Evolutionary conservation across 495 filamentous ascomycete species (phyloP), one percentile per base, ranked within the genome.

Genomic region (Penicillium canescens): DNA sequence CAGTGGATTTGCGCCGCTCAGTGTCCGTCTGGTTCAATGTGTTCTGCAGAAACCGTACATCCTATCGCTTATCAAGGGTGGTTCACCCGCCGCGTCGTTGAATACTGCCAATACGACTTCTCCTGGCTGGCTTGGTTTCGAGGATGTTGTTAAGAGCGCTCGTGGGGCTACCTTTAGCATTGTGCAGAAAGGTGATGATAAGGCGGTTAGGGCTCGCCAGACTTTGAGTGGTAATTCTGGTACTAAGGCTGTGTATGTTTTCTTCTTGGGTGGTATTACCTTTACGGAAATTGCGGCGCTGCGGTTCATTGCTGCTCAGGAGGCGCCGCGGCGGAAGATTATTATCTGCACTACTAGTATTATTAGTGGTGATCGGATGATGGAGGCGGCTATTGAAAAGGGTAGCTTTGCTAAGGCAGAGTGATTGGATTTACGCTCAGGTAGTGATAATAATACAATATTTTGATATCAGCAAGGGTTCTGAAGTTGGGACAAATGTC

Each of bases 241-340:
- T 45, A 86, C 86, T 65, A 96, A 91, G 72, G 89, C 87, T 6
- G 89, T 92, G 10, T 86, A 97, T 58, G 87, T 99, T 12, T 94
- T 97, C 66, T 97, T 96, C 73, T 74, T 99, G 50, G 94, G 94
- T 23, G 94, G 94, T 2, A 88, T 97, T 43, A 96, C 88, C 1
- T 96, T 93, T 60, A 95, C 93, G 7, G 94, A 99, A 76, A 93
- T 98, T 67, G 92, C 94, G 38, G 95, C 94, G 21, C 63, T 98
- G 70, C 81, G 95, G 57, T 97, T 96, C 72, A 86, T 98, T 60
- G 91, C 88, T 35, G 86, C 83, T 61, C 85, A 90, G 71, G 88
- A 96, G 80, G 89, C 91, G 68, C 88, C 88, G 72, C 80, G 68
- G 70, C 84, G 89, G 70, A 89, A 88, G 70, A 86, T 99, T 52